phyloP scores from a whole-genome alignment of 192 early-diverging fungal genomes.

The Chytriomyces sp. region DNA sequence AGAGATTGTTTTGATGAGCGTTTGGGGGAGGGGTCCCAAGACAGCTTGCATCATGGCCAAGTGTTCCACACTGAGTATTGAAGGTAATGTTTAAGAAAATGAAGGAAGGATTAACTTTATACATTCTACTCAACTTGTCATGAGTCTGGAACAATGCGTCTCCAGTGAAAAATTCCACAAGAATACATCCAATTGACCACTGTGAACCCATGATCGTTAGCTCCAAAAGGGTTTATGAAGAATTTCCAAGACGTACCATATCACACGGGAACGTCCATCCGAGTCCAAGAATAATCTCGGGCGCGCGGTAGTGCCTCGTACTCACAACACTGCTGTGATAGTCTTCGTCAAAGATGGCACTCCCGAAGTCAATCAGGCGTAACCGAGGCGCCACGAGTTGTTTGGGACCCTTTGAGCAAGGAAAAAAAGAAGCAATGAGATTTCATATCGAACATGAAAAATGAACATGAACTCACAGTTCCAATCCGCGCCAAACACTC shows the following conservation, averaged over 20 bases:
- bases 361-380: slow-evolving; percentile 95
- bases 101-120: background rate
- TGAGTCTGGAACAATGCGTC: slow-evolving; percentile 97
- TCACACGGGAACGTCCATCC: slow-evolving; percentile 98
- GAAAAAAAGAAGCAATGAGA: background rate
- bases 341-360: slow-evolving; percentile 90
- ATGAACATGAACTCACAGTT: slow-evolving; percentile 1
- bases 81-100: background rate
- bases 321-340: slow-evolving; percentile 91
- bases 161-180: slow-evolving; percentile 93
- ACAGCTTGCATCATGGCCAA: slow-evolving; percentile 95
- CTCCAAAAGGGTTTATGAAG: background rate
- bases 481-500: background rate
- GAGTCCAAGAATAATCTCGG: slow-evolving; percentile 92
- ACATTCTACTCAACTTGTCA: slow-evolving; percentile 67
- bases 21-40: slow-evolving; percentile 75
- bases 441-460: background rate
- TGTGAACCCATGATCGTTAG: background rate
- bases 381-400: slow-evolving; percentile 77
- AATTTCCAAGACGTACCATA: slow-evolving; percentile 49
- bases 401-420: slow-evolving; percentile 34
- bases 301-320: slow-evolving; percentile 95
- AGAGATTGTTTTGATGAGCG: slow-evolving; percentile 53
- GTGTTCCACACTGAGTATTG: slow-evolving; percentile 74
- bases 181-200: slow-evolving; percentile 97